Evolutionary conservation across 2,329 filamentous ascomycete species (phyloP).

Genomic region (Aspergillus phoenicis): DNA sequence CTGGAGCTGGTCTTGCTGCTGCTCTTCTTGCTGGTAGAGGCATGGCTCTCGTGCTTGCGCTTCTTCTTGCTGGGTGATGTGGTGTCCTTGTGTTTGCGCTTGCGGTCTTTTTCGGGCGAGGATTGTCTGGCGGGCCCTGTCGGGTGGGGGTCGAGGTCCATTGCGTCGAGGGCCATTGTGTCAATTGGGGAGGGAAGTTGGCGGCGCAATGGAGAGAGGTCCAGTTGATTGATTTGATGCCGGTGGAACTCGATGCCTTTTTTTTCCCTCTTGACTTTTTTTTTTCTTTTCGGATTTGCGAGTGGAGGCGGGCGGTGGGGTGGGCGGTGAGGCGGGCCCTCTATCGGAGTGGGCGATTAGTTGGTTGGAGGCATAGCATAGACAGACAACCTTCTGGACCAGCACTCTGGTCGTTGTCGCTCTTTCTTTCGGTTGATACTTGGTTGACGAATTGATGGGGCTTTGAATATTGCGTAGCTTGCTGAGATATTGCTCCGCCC

Average conservation of each 20-base stretch:
- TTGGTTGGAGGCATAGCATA: background rate
- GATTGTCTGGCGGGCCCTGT: slow-evolving; percentile 19
- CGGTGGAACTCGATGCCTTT: slow-evolving; percentile 18
- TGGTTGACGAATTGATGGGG: background rate
- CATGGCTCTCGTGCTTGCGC: slow-evolving; percentile 39
- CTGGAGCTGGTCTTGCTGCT: slow-evolving; percentile 39
- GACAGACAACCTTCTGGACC: background rate
- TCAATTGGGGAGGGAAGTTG: background rate
- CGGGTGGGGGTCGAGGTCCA: slow-evolving; percentile 41
- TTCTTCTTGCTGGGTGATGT: slow-evolving; percentile 45
- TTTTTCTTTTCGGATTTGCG: slow-evolving; percentile 9
- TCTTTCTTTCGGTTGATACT: background rate
- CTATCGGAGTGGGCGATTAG: background rate
- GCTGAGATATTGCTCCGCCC: slow-evolving; percentile 12
- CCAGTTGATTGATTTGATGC: slow-evolving; percentile 6
- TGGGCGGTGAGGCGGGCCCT: slow-evolving; percentile 15
- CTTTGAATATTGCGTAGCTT: background rate
- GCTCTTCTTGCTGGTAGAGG: slow-evolving; percentile 24
- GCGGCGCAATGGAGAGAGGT: slow-evolving; percentile 15
- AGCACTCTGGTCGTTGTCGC: background rate
- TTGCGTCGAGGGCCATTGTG: slow-evolving; percentile 43
- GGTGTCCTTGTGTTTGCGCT: slow-evolving; percentile 49
- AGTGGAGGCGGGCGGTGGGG: slow-evolving; percentile 17
- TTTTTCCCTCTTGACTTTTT: slow-evolving; percentile 2
- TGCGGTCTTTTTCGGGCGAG: slow-evolving; percentile 41